Evolutionary conservation across 2,329 filamentous ascomycete genomes (phyloP).

Genomic region (Fusarium nurragi): DNA sequence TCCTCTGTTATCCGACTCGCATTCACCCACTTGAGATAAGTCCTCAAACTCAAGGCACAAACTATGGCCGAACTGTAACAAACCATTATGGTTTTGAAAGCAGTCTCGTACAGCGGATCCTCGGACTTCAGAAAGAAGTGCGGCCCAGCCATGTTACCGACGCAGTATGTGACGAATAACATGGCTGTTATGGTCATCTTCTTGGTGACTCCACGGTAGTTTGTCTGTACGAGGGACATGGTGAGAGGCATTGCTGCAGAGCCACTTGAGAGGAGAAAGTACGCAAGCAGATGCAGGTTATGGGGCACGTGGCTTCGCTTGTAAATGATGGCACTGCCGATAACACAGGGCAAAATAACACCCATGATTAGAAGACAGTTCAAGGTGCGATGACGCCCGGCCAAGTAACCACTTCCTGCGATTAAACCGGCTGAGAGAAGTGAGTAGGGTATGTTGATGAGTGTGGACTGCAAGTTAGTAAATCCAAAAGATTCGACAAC

Average conservation of each 20-base stretch:
- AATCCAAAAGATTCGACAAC: slow-evolving; percentile 66
- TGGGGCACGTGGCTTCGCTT: slow-evolving; percentile 52
- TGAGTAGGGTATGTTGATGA: slow-evolving; percentile 69
- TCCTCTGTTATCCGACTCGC: slow-evolving; percentile 53
- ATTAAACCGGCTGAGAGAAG: slow-evolving; percentile 60
- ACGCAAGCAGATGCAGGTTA: slow-evolving; percentile 63
- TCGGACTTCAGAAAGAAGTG: slow-evolving; percentile 63
- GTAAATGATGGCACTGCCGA: slow-evolving; percentile 64
- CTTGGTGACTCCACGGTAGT: slow-evolving; percentile 67
- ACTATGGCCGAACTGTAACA: slow-evolving; percentile 63
- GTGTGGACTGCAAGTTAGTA: slow-evolving; percentile 61
- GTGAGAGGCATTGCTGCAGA: slow-evolving; percentile 64
- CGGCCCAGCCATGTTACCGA: slow-evolving; percentile 65
- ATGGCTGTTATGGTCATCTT: slow-evolving; percentile 68
- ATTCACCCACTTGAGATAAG: slow-evolving; percentile 60
- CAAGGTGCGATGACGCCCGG: slow-evolving; percentile 60
- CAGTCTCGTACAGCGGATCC: slow-evolving; percentile 62
- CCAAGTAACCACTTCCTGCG: slow-evolving; percentile 59
- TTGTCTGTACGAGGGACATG: slow-evolving; percentile 64
- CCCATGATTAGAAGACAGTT: slow-evolving; percentile 62
- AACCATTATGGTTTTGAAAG: slow-evolving; percentile 64
- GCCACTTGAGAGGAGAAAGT: slow-evolving; percentile 65
- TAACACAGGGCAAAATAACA: slow-evolving; percentile 61
- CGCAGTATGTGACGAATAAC: slow-evolving; percentile 65
- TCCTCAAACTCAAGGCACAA: slow-evolving; percentile 55